Conservation (phyloP, 75 land plant species). For the Cunninghamia lanceolata region DNA sequence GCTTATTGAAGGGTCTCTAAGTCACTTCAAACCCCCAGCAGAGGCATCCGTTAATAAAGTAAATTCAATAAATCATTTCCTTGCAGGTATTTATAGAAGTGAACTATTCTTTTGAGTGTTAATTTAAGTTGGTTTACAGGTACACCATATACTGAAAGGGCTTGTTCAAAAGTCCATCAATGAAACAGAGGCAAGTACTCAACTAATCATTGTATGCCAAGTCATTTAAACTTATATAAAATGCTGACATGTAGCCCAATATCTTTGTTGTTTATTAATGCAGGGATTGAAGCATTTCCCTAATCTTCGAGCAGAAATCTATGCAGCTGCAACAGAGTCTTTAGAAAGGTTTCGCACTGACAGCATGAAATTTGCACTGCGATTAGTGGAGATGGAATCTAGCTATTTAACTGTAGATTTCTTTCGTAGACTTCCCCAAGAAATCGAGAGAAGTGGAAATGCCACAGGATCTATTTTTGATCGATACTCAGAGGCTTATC, state of each 20-base stretch:
- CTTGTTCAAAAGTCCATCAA: slow-evolving; percentile 80
- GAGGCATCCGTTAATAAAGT: slow-evolving; percentile 74
- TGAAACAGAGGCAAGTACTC: slow-evolving; percentile 61
- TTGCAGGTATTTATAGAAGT: neutral
- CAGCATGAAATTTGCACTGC: slow-evolving; percentile 66
- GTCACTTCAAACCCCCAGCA: slow-evolving; percentile 73
- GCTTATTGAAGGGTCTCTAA: slow-evolving; percentile 72
- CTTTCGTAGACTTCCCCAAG: slow-evolving; percentile 82
- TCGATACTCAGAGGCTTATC: slow-evolving; percentile 68
- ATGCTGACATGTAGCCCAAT: too few relatives aligned
- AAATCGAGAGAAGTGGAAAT: slow-evolving; percentile 67
- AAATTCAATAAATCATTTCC: slow-evolving; percentile 35
- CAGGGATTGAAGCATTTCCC: slow-evolving; percentile 92
- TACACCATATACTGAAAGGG: slow-evolving; percentile 74
- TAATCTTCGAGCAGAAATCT: slow-evolving; percentile 75
- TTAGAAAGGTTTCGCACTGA: slow-evolving; percentile 89
- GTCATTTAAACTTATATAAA: too few relatives aligned
- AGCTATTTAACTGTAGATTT: slow-evolving; percentile 93
- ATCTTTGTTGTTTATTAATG: neutral
- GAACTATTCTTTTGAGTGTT: neutral
- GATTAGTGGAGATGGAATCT: slow-evolving; percentile 94
- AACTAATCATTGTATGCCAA: too few relatives aligned
- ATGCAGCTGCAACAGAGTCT: slow-evolving; percentile 78
- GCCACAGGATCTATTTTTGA: slow-evolving; percentile 41
- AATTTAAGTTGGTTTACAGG: slow-evolving; percentile 35